Percentiles rank a stretch among this genome's conserved stretches.
These are phyloP conservation scores for Vitis rotundifolia DNA, from an alignment of 164 flowering plant genomes.

Conservation along the genomic window DNA sequence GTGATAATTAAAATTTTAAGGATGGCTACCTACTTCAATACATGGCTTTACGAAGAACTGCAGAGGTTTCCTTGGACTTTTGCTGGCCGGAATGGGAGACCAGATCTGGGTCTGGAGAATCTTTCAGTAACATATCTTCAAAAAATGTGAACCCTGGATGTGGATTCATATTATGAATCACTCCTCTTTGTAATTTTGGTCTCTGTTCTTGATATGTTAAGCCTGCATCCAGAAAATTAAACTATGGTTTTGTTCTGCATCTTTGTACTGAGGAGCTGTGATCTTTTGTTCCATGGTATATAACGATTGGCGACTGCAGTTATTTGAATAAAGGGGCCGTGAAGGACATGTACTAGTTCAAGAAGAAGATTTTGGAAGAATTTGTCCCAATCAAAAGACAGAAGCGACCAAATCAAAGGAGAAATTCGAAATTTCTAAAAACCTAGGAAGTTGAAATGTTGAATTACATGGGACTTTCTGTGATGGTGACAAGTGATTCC, in stretches of 20 bases:
- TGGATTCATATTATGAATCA: not conserved
- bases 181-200: not conserved
- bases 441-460: slow-evolving; percentile 18
- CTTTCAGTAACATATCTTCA: not conserved
- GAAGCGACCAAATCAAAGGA: not conserved
- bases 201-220: not conserved
- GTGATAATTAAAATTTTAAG: not conserved
- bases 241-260: too few relatives aligned
- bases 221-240: not conserved
- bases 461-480: slow-evolving; percentile 26
- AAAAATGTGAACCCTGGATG: not conserved
- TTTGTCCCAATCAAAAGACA: not conserved
- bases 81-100: not conserved
- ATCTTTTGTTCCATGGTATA: not conserved
- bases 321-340: not conserved
- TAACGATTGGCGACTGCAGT: not conserved
- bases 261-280: not conserved
- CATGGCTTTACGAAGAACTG: too few relatives aligned
- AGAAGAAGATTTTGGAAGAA: not conserved
- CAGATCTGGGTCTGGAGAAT: not conserved
- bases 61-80: too few relatives aligned
- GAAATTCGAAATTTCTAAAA: not conserved
- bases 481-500: slow-evolving; percentile 32
- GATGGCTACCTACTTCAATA: not conserved
- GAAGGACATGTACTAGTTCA: not conserved